Conservation (phyloP, 768 basidiomycete species). For the Boletus pseudopeckii region DNA sequence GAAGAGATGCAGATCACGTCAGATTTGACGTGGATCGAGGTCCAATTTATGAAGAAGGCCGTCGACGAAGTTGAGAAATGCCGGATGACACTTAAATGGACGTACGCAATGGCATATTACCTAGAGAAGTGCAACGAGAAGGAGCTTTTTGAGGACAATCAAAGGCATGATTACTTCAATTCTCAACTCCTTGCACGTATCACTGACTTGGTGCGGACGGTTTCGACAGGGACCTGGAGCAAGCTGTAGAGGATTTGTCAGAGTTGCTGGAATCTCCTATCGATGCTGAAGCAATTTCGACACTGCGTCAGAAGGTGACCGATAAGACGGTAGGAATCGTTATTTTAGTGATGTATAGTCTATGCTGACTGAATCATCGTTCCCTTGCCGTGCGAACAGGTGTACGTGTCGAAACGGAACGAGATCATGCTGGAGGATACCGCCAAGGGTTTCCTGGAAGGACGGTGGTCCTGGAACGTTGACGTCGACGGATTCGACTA, state of each 20-base stretch:
- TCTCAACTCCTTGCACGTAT: not conserved
- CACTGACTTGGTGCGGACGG: not conserved
- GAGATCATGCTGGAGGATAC: slow-evolving; percentile 95
- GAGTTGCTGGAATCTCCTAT: slow-evolving; percentile 91
- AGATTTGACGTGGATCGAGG: slow-evolving; percentile 95
- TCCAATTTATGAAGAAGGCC: slow-evolving; percentile 98
- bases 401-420: slow-evolving; percentile 96
- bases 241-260: slow-evolving; percentile 91
- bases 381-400: slow-evolving; percentile 35
- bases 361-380: not conserved
- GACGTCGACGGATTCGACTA: slow-evolving; percentile 67
- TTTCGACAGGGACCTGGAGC: slow-evolving; percentile 74
- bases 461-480: slow-evolving; percentile 80
- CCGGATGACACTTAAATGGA: slow-evolving; percentile 97
- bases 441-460: slow-evolving; percentile 83
- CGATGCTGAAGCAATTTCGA: slow-evolving; percentile 77
- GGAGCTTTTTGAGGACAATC: slow-evolving; percentile 96
- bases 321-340: slow-evolving; percentile 77
- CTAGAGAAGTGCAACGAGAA: slow-evolving; percentile 88
- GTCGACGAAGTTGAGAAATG: slow-evolving; percentile 89
- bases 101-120: slow-evolving; percentile 99
- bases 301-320: slow-evolving; percentile 86
- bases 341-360: not conserved
- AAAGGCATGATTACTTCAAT: slow-evolving; percentile 51
- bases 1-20: slow-evolving; percentile 97